Percentiles rank a stretch among this genome's conserved stretches.
Conservation (phyloP, 306 rosid genomes). For the Quercus agrifolia region DNA sequence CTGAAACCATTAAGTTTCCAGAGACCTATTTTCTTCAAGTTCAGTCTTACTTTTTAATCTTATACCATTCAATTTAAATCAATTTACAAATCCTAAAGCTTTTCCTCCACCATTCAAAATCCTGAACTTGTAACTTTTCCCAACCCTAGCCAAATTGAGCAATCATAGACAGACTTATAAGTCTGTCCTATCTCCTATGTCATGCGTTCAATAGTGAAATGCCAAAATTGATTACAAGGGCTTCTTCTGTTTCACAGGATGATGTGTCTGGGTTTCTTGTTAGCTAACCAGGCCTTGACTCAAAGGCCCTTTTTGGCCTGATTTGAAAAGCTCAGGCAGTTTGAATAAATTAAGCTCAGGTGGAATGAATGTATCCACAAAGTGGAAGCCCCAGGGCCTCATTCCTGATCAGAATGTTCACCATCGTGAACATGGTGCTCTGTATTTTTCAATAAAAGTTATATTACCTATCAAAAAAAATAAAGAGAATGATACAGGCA, state of each 20-base stretch:
- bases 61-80: neutral
- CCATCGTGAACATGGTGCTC: no score
- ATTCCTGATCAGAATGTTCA: neutral
- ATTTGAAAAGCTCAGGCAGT: neutral
- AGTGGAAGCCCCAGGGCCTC: neutral
- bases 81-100: neutral
- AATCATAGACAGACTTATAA: neutral
- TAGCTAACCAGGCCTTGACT: neutral
- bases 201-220: neutral
- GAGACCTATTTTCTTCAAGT: neutral
- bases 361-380: neutral
- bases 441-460: no score
- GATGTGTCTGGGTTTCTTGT: neutral
- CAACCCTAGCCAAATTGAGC: neutral
- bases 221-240: neutral
- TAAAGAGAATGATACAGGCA: neutral
- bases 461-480: no score
- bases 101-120: neutral
- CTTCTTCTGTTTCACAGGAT: neutral
- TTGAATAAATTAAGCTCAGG: neutral
- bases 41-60: neutral
- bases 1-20: neutral
- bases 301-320: neutral
- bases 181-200: neutral
- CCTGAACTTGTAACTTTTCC: neutral